Percentiles rank a stretch among this genome's conserved stretches.
Conservation (phyloP, 2,329 filamentous ascomycete genomes). For the Coniochaeta sp. region DNA sequence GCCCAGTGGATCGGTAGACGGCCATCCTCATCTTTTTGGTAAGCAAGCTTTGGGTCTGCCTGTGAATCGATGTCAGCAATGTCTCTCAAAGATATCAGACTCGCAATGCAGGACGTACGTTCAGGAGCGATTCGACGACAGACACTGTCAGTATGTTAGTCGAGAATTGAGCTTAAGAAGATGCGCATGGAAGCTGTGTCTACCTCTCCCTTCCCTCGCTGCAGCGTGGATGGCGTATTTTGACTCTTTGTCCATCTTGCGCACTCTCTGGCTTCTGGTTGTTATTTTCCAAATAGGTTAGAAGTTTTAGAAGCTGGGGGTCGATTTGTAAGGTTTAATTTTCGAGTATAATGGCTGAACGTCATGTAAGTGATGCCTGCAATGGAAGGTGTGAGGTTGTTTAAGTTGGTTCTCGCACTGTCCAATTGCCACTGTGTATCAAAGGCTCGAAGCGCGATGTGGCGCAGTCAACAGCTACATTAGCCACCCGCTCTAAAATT, state of each 20-base stretch:
- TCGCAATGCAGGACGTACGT: slow-evolving; percentile 36
- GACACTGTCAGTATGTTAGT: slow-evolving; percentile 40
- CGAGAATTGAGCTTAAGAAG: neutral
- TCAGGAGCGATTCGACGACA: slow-evolving; percentile 67
- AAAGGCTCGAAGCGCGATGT: neutral
- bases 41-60: slow-evolving; percentile 73
- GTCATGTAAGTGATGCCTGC: slow-evolving; percentile 23
- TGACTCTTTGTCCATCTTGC: slow-evolving; percentile 29
- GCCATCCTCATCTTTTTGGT: slow-evolving; percentile 71
- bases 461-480: neutral
- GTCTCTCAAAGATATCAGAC: neutral
- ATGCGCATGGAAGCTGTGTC: slow-evolving; percentile 16
- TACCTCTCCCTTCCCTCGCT: slow-evolving; percentile 77
- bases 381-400: neutral
- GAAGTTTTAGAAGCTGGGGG: neutral
- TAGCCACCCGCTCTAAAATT: slow-evolving; percentile 4
- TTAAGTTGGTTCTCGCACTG: neutral
- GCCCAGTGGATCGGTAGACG: slow-evolving; percentile 94
- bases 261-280: neutral
- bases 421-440: neutral
- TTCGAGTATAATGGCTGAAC: neutral
- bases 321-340: neutral
- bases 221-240: slow-evolving; percentile 85
- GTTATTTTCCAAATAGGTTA: neutral
- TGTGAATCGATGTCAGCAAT: slow-evolving; percentile 23